These are phyloP conservation scores for Aurifilum marmelostoma DNA, from an alignment of 2,329 filamentous ascomycete species.

Conservation along the genomic window DNA sequence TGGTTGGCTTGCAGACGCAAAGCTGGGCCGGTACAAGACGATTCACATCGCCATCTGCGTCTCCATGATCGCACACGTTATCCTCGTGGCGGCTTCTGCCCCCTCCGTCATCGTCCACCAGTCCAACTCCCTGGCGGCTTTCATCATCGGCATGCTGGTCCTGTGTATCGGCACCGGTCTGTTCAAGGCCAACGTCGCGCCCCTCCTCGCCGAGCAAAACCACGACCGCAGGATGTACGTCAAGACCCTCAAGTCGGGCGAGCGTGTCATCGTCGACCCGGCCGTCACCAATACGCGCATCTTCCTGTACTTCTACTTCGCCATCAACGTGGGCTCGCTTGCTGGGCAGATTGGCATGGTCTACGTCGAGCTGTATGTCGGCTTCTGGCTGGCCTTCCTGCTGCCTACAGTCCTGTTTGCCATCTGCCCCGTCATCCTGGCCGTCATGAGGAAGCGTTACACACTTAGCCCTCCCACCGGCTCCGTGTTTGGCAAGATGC, in stretches of 20 bases:
- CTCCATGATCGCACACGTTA: conserved; percentile 67
- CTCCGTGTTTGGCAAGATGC: conserved; percentile 68
- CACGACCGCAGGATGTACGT: conserved; percentile 61
- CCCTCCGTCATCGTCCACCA: conserved; percentile 63
- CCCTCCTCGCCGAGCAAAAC: conserved; percentile 73
- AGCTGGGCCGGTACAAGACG: conserved; percentile 73
- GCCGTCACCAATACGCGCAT: conserved; percentile 69
- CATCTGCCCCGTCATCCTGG: conserved; percentile 64
- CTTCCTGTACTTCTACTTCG: conserved; percentile 67
- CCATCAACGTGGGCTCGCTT: conserved; percentile 72
- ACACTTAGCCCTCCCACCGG: conserved; percentile 62
- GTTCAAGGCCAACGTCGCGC: conserved; percentile 81
- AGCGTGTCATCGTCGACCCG: conserved; percentile 72
- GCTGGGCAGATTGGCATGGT: conserved; percentile 67
- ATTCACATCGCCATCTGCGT: conserved; percentile 69
- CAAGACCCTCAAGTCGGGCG: conserved; percentile 56
- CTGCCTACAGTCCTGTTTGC: conserved; percentile 69
- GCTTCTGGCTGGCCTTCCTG: conserved; percentile 72
- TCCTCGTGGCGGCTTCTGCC: conserved; percentile 67
- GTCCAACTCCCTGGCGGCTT: conserved; percentile 63
- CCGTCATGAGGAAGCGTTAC: conserved; percentile 63
- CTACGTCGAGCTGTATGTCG: conserved; percentile 74
- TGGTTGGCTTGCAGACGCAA: conserved; percentile 67
- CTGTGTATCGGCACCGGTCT: conserved; percentile 71
- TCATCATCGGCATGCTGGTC: conserved; percentile 65